Evolutionary conservation across 495 filamentous ascomycete genomes (phyloP).

Genomic region (Aspergillus nidulans): DNA sequence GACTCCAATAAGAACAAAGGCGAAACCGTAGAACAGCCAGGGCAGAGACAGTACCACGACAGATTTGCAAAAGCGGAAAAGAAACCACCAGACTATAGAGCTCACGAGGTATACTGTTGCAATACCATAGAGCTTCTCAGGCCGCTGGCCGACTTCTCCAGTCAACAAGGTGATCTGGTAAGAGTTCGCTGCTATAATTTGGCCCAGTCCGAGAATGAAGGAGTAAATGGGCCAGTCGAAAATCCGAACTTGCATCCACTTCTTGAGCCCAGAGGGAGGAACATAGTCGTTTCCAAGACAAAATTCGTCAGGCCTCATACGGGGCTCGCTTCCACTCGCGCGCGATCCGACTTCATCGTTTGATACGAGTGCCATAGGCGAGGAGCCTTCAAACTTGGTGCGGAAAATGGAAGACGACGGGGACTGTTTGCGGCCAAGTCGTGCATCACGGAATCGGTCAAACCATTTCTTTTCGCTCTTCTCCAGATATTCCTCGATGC

Average conservation of each 20-base stretch:
- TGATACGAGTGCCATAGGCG: conserved; percentile 33
- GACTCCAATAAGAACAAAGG: conserved; percentile 63
- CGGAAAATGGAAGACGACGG: conserved; percentile 41
- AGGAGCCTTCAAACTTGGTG: conserved; percentile 26
- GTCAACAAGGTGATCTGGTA: conserved; percentile 70
- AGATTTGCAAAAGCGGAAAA: conserved; percentile 59
- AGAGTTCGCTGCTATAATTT: conserved; percentile 67
- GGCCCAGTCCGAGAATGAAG: conserved; percentile 59
- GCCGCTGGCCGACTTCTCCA: conserved; percentile 58
- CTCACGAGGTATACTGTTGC: conserved; percentile 59
- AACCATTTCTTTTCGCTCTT: conserved; percentile 73
- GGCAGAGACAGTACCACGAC: conserved; percentile 56
- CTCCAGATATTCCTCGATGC: conserved; percentile 63
- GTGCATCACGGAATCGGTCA: conserved; percentile 56
- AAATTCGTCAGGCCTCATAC: conserved; percentile 48
- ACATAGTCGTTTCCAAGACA: conserved; percentile 59
- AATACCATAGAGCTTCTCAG: conserved; percentile 62
- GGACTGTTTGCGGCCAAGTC: conserved; percentile 44
- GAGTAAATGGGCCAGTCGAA: conserved; percentile 71
- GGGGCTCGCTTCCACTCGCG: conserved; percentile 31
- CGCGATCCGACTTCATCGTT: conserved; percentile 36
- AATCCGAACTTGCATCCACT: conserved; percentile 44
- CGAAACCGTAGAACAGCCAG: conserved; percentile 61
- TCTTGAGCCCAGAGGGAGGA: conserved; percentile 61
- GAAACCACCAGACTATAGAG: conserved; percentile 61